Conservation (phyloP, 2,329 filamentous ascomycete species). For the Xylariomycetidae sp. region DNA sequence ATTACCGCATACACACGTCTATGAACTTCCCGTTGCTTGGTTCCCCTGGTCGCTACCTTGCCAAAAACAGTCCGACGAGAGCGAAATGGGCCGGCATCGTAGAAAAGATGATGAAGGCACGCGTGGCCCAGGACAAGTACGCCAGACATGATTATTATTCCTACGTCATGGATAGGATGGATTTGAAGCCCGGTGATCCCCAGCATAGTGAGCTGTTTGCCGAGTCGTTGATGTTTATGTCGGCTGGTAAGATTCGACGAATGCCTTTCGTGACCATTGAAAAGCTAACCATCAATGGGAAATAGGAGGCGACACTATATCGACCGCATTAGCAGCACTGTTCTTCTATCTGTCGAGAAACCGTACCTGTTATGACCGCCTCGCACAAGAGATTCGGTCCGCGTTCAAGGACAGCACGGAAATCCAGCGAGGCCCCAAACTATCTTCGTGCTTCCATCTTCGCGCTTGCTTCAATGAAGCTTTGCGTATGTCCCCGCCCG, state of each 20-base stretch:
- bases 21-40: conserved; percentile 11
- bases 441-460: conserved; percentile 6
- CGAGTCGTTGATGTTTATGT: too few relatives aligned
- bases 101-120: conserved; percentile 9
- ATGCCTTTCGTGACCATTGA: too few relatives aligned
- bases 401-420: not conserved
- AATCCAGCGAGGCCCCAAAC: conserved; percentile 3
- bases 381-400: conserved; percentile 3
- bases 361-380: conserved; percentile 1
- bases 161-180: conserved; percentile 9
- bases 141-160: conserved; percentile 13
- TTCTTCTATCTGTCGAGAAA: conserved; percentile 7
- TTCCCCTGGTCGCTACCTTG: too few relatives aligned
- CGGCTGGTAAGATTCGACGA: too few relatives aligned
- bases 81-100: conserved; percentile 5
- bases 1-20: conserved; percentile 9
- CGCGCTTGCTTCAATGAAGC: conserved; percentile 10
- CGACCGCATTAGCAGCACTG: not conserved
- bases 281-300: too few relatives aligned
- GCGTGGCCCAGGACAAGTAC: conserved; percentile 8
- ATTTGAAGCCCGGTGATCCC: too few relatives aligned
- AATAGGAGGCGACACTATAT: not conserved
- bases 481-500: conserved; percentile 4
- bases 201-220: too few relatives aligned
- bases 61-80: conserved; percentile 4